Evolutionary conservation across 2,329 filamentous ascomycete species (phyloP).

Genomic region (Tolypocladium sp.): DNA sequence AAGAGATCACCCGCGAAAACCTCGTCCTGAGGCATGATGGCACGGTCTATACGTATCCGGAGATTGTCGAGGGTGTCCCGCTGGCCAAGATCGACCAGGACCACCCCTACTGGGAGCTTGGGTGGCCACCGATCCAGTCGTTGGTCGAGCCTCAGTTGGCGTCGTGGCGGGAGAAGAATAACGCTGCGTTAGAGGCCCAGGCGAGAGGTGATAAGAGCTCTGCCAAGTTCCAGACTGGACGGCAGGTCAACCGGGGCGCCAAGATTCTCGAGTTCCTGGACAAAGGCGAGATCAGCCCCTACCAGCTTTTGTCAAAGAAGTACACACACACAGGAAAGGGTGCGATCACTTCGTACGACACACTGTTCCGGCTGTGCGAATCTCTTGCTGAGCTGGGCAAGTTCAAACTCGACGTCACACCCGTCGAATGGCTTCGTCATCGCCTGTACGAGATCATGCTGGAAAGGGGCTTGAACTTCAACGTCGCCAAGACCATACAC

Average conservation of each 20-base stretch:
- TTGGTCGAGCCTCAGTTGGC: slow-evolving; percentile 33
- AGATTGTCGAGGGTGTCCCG: slow-evolving; percentile 43
- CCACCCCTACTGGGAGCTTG: slow-evolving; percentile 47
- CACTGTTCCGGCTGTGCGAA: slow-evolving; percentile 44
- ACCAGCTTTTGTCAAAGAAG: slow-evolving; percentile 44
- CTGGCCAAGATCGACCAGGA: slow-evolving; percentile 38
- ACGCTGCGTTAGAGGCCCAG: slow-evolving; percentile 22
- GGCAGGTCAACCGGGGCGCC: slow-evolving; percentile 47
- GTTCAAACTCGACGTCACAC: slow-evolving; percentile 42
- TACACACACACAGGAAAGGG: slow-evolving; percentile 33
- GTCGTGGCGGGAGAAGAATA: slow-evolving; percentile 39
- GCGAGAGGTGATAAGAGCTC: slow-evolving; percentile 22
- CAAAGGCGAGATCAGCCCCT: slow-evolving; percentile 43
- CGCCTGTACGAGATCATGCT: slow-evolving; percentile 41
- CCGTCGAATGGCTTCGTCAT: slow-evolving; percentile 48
- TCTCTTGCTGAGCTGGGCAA: slow-evolving; percentile 44
- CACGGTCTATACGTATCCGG: slow-evolving; percentile 37
- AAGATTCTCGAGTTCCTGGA: slow-evolving; percentile 43
- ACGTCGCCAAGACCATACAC: slow-evolving; percentile 39
- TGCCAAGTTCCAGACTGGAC: slow-evolving; percentile 42
- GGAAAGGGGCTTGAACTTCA: slow-evolving; percentile 36
- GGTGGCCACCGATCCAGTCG: slow-evolving; percentile 38
- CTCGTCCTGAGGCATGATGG: slow-evolving; percentile 41
- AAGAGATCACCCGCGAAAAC: slow-evolving; percentile 33
- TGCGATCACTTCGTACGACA: slow-evolving; percentile 43